Evolutionary conservation across 371 early-diverging fungal species (phyloP).

Genomic region (Apophysomyces ossiformis): DNA sequence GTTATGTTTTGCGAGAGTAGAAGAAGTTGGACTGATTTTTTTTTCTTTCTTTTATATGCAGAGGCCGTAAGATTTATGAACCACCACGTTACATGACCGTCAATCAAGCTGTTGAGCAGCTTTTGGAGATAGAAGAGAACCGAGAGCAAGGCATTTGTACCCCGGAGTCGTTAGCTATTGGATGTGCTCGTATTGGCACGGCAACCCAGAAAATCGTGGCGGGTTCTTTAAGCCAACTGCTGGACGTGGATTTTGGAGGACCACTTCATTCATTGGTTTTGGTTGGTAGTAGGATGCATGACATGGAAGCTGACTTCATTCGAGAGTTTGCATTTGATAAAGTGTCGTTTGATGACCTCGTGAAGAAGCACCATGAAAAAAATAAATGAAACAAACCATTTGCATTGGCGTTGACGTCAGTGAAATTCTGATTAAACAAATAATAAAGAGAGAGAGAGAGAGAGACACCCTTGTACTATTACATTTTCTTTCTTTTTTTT

Average conservation of each 20-base stretch:
- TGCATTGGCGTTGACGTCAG: not conserved
- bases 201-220: conserved; percentile 82
- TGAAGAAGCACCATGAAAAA: conserved; percentile 60
- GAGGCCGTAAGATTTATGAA: conserved; percentile 92
- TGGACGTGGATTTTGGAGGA: conserved; percentile 88
- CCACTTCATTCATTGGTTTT: conserved; percentile 98
- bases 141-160: conserved; percentile 76
- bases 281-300: conserved; percentile 90
- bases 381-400: conserved; percentile 2
- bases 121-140: conserved; percentile 89
- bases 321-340: conserved; percentile 74
- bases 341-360: conserved; percentile 71
- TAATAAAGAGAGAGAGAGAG: too few relatives aligned
- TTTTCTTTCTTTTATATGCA: conserved; percentile 19
- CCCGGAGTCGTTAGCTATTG: conserved; percentile 87
- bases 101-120: conserved; percentile 91
- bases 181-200: conserved; percentile 93
- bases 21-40: not conserved
- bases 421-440: not conserved
- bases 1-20: not conserved
- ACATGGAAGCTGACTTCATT: conserved; percentile 92
- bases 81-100: conserved; percentile 99
- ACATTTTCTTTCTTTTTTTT: not conserved
- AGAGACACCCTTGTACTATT: not conserved
- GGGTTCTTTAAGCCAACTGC: conserved; percentile 87